Evolutionary conservation across 805 yeast species (phyloP).

Genomic region (Ogataea allantospora): DNA sequence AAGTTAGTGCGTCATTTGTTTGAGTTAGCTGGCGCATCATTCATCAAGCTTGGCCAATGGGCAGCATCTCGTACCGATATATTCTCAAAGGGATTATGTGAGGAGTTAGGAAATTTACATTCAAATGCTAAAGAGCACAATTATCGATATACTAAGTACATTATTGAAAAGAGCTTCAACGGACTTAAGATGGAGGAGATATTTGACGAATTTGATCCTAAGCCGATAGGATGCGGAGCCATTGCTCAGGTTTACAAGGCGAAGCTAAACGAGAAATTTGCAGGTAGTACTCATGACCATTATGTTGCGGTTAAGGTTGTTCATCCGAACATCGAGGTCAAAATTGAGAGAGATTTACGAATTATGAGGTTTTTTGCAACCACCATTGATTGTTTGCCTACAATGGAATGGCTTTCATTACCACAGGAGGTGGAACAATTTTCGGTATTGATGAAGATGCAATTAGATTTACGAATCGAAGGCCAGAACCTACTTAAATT

Average conservation of each 20-base stretch:
- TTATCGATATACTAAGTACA: conserved; percentile 54
- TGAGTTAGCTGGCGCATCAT: conserved; percentile 90
- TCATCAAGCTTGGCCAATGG: conserved; percentile 95
- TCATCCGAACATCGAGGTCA: conserved; percentile 79
- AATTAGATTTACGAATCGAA: conserved; percentile 86
- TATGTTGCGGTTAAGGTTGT: conserved; percentile 88
- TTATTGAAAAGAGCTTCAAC: conserved; percentile 57
- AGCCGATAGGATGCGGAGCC: conserved; percentile 95
- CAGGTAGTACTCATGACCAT: conserved; percentile 39
- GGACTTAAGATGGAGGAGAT: conserved; percentile 60
- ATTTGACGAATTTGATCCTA: conserved; percentile 71
- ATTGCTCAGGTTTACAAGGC: conserved; percentile 94
- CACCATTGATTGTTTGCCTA: conserved; percentile 70
- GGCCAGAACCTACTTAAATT: conserved; percentile 76
- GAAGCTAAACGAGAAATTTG: conserved; percentile 48
- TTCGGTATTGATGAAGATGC: conserved; percentile 79
- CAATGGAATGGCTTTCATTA: conserved; percentile 95
- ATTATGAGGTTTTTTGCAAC: conserved; percentile 83
- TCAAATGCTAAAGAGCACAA: conserved; percentile 80
- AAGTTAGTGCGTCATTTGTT: conserved; percentile 58
- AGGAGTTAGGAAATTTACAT: conserved; percentile 72
- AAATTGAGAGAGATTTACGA: conserved; percentile 73
- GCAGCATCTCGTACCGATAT: conserved; percentile 97
- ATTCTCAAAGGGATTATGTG: conserved; percentile 76
- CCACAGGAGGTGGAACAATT: conserved; percentile 95